Evolutionary conservation across 75 land plant genomes (phyloP).

Genomic region (Isoetes taiwanensis): DNA sequence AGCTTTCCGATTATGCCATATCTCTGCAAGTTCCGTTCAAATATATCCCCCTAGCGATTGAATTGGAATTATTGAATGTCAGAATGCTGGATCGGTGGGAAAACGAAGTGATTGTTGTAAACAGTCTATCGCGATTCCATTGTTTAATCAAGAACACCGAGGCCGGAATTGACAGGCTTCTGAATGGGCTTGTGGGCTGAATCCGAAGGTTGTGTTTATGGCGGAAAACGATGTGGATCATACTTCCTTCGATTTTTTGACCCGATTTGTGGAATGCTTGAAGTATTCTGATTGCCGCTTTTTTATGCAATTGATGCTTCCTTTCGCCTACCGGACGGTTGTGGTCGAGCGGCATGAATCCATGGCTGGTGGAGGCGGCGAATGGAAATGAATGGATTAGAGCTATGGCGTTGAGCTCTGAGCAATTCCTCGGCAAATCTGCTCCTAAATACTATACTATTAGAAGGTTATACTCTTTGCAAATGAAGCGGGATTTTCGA

Average conservation of each 20-base stretch:
- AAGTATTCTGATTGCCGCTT: background rate
- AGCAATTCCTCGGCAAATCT: background rate
- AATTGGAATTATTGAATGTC: background rate
- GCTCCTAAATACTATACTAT: background rate
- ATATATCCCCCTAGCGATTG: background rate
- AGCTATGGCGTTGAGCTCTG: background rate
- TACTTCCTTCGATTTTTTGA: background rate
- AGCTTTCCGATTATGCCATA: background rate
- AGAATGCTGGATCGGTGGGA: background rate
- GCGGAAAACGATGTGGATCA: conserved; percentile 5
- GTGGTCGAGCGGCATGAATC: conserved; percentile 3
- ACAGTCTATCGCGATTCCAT: conserved; percentile 2
- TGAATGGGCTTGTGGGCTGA: background rate
- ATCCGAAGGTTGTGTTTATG: conserved; percentile 1
- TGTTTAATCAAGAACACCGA: background rate
- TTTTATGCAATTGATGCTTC: background rate
- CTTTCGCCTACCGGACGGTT: background rate
- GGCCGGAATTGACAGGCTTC: background rate
- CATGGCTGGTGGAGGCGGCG: background rate
- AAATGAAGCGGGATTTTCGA: background rate
- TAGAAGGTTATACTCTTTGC: background rate
- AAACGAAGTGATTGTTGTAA: background rate
- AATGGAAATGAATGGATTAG: background rate
- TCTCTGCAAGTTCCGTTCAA: background rate
- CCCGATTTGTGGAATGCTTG: background rate